Conservation (phyloP, 2,329 filamentous ascomycete genomes). For the Colletotrichum aenigma region DNA sequence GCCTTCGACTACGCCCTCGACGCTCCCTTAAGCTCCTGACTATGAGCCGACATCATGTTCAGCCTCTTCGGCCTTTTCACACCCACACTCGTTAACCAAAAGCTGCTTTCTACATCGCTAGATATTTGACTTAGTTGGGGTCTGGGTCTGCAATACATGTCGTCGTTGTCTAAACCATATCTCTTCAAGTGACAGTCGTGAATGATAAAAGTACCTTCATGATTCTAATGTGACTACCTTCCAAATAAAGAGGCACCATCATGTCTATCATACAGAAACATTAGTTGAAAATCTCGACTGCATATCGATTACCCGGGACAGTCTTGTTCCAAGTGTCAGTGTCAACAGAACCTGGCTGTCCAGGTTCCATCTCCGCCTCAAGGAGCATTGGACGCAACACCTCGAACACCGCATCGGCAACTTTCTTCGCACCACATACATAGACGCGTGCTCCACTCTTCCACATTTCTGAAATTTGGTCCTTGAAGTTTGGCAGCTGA, state of each 20-base stretch:
- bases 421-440: slow-evolving; percentile 64
- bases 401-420: slow-evolving; percentile 31
- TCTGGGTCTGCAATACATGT: not conserved
- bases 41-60: not conserved
- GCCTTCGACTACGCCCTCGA: not conserved
- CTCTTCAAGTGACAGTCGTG: not conserved
- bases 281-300: not conserved
- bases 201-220: not conserved
- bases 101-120: not conserved
- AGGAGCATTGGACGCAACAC: not conserved
- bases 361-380: not conserved
- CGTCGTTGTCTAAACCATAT: not conserved
- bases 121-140: not conserved
- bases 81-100: not conserved
- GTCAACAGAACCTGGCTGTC: not conserved
- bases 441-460: slow-evolving; percentile 58
- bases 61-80: not conserved
- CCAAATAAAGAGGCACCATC: no score
- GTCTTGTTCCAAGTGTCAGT: not conserved
- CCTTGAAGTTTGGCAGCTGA: not conserved
- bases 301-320: not conserved
- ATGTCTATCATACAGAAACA: no score
- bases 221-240: no score
- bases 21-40: not conserved
- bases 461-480: slow-evolving; percentile 31